These are phyloP conservation scores for Pleurostoma richardsiae DNA, from an alignment of 2,329 filamentous ascomycete genomes.

Conservation along the genomic window DNA sequence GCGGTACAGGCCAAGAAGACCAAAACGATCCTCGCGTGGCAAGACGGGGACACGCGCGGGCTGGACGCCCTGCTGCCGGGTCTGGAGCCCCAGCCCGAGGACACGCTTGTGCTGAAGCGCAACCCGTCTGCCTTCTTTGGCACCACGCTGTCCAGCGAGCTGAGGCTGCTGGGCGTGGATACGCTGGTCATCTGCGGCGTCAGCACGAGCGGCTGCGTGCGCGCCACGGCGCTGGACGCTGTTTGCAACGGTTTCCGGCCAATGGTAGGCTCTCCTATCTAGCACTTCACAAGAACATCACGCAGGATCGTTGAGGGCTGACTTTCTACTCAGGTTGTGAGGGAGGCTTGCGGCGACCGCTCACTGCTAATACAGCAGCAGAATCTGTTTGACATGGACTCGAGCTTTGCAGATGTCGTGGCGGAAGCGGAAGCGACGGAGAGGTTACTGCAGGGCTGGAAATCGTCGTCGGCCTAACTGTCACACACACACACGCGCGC, in stretches of 20 bases:
- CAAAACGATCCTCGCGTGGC: constrained; percentile 31
- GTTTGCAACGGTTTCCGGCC: constrained; percentile 36
- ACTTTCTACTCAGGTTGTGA: constrained; percentile 25
- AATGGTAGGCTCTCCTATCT: constrained; percentile 25
- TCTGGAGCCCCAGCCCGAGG: constrained; percentile 25
- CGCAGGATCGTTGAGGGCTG: no score
- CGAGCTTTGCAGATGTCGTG: constrained; percentile 39
- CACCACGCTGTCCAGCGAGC: constrained; percentile 29
- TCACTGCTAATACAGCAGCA: constrained; percentile 34
- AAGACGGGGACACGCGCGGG: constrained; percentile 28
- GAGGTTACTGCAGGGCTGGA: not conserved
- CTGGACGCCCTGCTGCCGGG: constrained; percentile 30
- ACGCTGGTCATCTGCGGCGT: constrained; percentile 43
- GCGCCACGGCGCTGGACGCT: constrained; percentile 35
- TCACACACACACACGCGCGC: no score
- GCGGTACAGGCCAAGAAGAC: constrained; percentile 34
- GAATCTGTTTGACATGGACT: constrained; percentile 37
- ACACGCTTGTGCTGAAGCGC: constrained; percentile 32
- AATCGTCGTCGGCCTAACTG: no score
- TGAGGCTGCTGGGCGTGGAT: constrained; percentile 29
- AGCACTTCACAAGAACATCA: not conserved
- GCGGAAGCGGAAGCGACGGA: constrained; percentile 30
- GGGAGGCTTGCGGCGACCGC: constrained; percentile 33
- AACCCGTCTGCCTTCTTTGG: constrained; percentile 39
- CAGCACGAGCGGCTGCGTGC: constrained; percentile 39